Evolutionary conservation across 2,329 filamentous ascomycete genomes (phyloP).

Genomic region (Cladophialophora bantiana): DNA sequence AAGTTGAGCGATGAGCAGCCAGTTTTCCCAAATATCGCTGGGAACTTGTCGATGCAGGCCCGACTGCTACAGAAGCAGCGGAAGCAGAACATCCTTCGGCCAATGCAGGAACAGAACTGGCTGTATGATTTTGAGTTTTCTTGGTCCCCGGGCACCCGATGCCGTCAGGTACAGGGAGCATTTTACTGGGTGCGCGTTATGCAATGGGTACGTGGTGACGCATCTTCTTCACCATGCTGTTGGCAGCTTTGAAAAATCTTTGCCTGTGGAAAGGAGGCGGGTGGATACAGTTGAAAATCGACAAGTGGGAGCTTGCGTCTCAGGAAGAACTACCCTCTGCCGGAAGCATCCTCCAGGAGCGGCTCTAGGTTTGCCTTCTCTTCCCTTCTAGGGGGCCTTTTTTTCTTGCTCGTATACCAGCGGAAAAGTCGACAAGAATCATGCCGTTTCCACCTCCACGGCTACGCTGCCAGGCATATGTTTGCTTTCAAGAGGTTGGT

Average conservation of each 20-base stretch:
- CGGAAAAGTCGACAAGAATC: neutral
- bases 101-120: neutral
- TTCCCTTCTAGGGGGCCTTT: neutral
- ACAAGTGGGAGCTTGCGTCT: neutral
- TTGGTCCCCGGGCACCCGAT: constrained; percentile 3
- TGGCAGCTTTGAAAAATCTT: constrained; percentile 24
- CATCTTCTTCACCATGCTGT: constrained; percentile 32
- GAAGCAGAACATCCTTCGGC: neutral
- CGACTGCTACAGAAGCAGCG: neutral
- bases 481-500: neutral
- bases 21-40: neutral
- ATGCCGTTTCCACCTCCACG: too few species aligned
- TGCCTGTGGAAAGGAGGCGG: neutral
- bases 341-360: neutral
- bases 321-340: neutral
- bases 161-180: constrained; percentile 18
- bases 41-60: neutral
- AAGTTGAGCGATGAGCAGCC: neutral
- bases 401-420: neutral
- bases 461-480: neutral
- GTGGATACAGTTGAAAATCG: neutral
- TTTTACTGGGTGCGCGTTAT: constrained; percentile 31
- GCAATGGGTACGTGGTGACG: constrained; percentile 25
- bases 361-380: neutral
- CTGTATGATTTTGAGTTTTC: neutral